These are phyloP conservation scores for Mucor circinelloides DNA, from an alignment of 371 early-diverging fungal species.

Conservation along the genomic window DNA sequence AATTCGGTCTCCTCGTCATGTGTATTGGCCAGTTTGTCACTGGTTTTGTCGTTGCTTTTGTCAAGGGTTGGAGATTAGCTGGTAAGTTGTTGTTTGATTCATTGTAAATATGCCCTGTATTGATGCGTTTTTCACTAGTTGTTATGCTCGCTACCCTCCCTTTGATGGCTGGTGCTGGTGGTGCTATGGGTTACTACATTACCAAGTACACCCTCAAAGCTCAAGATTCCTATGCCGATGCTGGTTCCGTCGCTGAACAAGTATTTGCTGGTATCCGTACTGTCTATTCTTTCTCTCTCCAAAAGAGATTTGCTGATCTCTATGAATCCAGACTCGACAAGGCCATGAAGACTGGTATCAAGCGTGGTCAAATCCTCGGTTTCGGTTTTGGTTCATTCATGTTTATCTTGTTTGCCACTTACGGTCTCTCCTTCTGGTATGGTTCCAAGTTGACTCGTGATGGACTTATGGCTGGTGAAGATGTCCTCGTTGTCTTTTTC, in stretches of 20 bases:
- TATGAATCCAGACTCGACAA: constrained; percentile 61
- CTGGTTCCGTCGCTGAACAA: constrained; percentile 60
- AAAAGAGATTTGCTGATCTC: constrained; percentile 64
- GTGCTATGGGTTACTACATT: constrained; percentile 72
- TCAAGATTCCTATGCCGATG: constrained; percentile 49
- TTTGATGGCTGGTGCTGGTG: constrained; percentile 52
- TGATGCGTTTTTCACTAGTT: constrained; percentile 5
- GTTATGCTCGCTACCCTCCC: constrained; percentile 80
- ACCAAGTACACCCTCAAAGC: constrained; percentile 47
- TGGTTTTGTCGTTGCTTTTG: constrained; percentile 88
- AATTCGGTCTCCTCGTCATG: constrained; percentile 75
- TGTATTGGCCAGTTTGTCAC: constrained; percentile 77
- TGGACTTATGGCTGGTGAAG: constrained; percentile 45
- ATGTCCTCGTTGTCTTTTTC: constrained; percentile 71
- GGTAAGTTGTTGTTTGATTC: neutral
- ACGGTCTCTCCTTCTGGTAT: constrained; percentile 82
- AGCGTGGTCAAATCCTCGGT: constrained; percentile 56
- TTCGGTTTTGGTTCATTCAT: constrained; percentile 64
- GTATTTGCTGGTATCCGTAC: constrained; percentile 87
- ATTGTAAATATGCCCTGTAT: neutral
- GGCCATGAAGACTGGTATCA: constrained; percentile 60
- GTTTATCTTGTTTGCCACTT: constrained; percentile 67
- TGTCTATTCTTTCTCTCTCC: constrained; percentile 82
- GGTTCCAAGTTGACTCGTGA: constrained; percentile 63
- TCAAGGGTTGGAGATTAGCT: constrained; percentile 82